These are phyloP conservation scores for Excoecaria agallocha DNA, from an alignment of 345 rosid genomes.

Conservation along the genomic window DNA sequence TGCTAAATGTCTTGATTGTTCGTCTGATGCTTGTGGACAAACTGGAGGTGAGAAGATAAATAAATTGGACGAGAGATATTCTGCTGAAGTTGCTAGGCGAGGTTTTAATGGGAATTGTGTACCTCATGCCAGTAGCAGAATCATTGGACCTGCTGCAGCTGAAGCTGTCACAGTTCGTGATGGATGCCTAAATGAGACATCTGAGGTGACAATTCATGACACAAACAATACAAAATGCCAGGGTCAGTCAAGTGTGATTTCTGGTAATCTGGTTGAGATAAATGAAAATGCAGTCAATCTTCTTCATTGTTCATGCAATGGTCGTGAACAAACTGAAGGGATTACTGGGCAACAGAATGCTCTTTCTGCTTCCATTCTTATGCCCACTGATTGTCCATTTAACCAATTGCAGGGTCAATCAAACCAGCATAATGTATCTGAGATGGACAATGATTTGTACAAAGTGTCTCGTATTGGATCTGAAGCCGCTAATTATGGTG, in stretches of 20 bases:
- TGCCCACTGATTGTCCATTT: neutral
- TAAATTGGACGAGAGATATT: slow-evolving; percentile 18
- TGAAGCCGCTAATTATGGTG: neutral
- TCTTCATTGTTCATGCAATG: slow-evolving; percentile 1
- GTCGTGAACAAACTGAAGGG: slow-evolving; percentile 5
- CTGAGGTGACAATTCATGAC: slow-evolving; percentile 21
- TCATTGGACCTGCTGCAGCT: slow-evolving; percentile 28
- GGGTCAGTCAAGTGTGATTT: neutral
- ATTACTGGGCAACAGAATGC: neutral
- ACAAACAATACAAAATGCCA: neutral
- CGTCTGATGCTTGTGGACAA: slow-evolving; percentile 4
- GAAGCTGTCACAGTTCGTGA: slow-evolving; percentile 27
- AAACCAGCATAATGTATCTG: neutral
- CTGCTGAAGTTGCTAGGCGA: slow-evolving; percentile 29
- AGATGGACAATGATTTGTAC: neutral
- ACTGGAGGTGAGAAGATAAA: slow-evolving; percentile 7
- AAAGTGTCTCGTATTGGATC: slow-evolving; percentile 2
- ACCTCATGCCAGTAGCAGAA: slow-evolving; percentile 15
- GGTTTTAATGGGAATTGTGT: slow-evolving; percentile 19
- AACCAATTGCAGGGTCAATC: neutral
- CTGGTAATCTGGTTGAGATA: slow-evolving; percentile 10
- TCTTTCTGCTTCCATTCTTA: slow-evolving; percentile 11
- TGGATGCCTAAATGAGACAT: slow-evolving; percentile 26
- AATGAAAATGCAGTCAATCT: slow-evolving; percentile 1
- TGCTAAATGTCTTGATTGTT: slow-evolving; percentile 4